phyloP scores from a whole-genome alignment of 1,139 yeast species.

The Candida smagusa region DNA sequence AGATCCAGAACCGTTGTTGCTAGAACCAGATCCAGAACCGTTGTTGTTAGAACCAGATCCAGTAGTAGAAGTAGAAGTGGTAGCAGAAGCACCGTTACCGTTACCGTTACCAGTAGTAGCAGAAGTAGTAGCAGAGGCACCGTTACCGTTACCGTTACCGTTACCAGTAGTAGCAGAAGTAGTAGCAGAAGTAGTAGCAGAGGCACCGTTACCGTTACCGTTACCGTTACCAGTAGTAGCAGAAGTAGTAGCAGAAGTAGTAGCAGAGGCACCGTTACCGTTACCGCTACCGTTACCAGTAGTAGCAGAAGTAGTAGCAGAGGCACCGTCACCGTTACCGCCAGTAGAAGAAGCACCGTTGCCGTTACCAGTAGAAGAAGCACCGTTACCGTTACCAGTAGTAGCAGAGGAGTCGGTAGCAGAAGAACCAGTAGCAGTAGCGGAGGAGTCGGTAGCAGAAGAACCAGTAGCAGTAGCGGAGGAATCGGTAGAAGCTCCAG shows the following conservation, averaged over 20 bases:
- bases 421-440: constrained; percentile 6
- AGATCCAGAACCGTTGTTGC: constrained; percentile 9
- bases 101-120: constrained; percentile 4
- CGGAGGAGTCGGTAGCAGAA: constrained; percentile 6
- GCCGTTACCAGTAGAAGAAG: constrained; percentile 2
- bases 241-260: constrained; percentile 10
- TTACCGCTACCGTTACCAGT: constrained; percentile 8
- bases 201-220: constrained; percentile 5
- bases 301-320: constrained; percentile 6
- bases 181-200: constrained; percentile 8
- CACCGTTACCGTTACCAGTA: constrained; percentile 1
- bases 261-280: constrained; percentile 7
- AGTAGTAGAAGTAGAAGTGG: constrained; percentile 10
- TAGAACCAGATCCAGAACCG: constrained; percentile 12
- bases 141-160: constrained; percentile 4
- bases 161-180: constrained; percentile 1
- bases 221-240: constrained; percentile 3
- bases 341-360: not conserved
- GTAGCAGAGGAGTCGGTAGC: constrained; percentile 4
- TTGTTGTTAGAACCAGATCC: constrained; percentile 10
- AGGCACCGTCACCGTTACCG: constrained; percentile 1
- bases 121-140: not conserved
- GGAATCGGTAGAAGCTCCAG: constrained; percentile 4
- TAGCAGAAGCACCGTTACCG: constrained; percentile 8
- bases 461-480: constrained; percentile 9